phyloP scores from a whole-genome alignment of 1,139 yeast genomes.

The Meyerozyma sp. region DNA sequence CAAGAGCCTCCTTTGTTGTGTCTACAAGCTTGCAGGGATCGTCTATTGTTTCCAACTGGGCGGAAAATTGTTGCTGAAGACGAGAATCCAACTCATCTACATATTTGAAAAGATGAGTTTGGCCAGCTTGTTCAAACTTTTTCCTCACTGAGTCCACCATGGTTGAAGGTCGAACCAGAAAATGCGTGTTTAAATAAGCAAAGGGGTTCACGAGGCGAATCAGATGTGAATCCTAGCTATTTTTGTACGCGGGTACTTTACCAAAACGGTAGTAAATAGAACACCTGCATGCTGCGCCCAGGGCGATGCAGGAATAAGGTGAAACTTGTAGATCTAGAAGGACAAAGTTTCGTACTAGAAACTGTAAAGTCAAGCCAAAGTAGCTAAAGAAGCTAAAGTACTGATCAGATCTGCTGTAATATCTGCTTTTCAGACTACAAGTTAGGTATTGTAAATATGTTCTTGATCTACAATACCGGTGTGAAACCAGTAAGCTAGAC shows the following conservation, averaged over 20 bases:
- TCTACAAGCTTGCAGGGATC: slow-evolving; percentile 36
- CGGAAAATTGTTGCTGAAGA: slow-evolving; percentile 25
- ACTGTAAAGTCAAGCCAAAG: too few relatives aligned
- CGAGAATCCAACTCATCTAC: slow-evolving; percentile 28
- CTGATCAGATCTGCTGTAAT: too few relatives aligned
- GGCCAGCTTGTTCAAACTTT: slow-evolving; percentile 43
- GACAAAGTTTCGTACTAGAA: too few relatives aligned
- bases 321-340: too few relatives aligned
- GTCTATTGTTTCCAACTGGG: slow-evolving; percentile 35
- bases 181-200: not conserved
- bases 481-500: too few relatives aligned
- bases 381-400: too few relatives aligned
- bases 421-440: too few relatives aligned
- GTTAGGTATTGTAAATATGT: too few relatives aligned
- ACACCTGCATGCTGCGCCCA: not conserved
- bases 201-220: not conserved
- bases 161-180: not conserved
- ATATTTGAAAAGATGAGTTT: slow-evolving; percentile 38
- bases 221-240: not conserved
- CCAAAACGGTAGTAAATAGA: slow-evolving; percentile 1
- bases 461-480: too few relatives aligned
- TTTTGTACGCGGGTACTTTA: slow-evolving; percentile 2
- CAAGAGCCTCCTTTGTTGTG: slow-evolving; percentile 47
- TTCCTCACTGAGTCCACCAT: not conserved
- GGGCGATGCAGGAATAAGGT: not conserved